Base-by-base conservation (phyloP, 2,329 filamentous ascomycete genomes). In the Proliferodiscus dingleyae region DNA sequence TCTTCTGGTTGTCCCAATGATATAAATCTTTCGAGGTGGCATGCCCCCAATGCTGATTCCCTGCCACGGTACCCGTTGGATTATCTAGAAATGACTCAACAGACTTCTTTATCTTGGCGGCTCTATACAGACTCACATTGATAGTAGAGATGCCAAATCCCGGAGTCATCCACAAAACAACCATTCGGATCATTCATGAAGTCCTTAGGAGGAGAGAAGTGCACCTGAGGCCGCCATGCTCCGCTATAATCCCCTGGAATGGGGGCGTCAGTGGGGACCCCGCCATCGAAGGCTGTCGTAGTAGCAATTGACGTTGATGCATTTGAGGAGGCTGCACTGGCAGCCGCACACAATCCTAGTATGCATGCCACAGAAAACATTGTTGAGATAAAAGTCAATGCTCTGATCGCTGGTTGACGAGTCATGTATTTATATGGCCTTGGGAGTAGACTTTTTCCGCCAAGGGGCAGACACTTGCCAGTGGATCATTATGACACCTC, bases 11-110 rank as follows among this genome's bases (percentile, higher is more conserved):
- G 1, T 67, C 68, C 81, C 81, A 86, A 47, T 76, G 74, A 55
- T 80, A 83, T 1, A 85, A 65, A 54, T 85, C 80, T 11, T 64
- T 57, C 24, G 74, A 79, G 1, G 80, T 83, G 2, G 80, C 80
- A 56, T 85, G 81, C 8, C 81, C 81, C 81, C 81, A 85, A 54
- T 83, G 79, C 56, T 83, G 74, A 49, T 81, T 78, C 1, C 78
- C 78, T 5, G 67, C 74, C 1, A 74, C 68, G 6, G 65, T 62
- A 2, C 58, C 71, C 0, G 68, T 68, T 1, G 75, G 73, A 45
- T 77, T 76, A 53, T 75, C 70, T 72, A 36, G 45, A 16, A 33
- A 22, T 19, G 22, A 29, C 21, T 37, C 48, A 50, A 47, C 16
- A 9, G n/a, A 45, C 8, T 11, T 6, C 32, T 13, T 29, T 30